Conservation (phyloP, 1,284 basidiomycete species). For the Erythrobasidium hasegawianum region DNA sequence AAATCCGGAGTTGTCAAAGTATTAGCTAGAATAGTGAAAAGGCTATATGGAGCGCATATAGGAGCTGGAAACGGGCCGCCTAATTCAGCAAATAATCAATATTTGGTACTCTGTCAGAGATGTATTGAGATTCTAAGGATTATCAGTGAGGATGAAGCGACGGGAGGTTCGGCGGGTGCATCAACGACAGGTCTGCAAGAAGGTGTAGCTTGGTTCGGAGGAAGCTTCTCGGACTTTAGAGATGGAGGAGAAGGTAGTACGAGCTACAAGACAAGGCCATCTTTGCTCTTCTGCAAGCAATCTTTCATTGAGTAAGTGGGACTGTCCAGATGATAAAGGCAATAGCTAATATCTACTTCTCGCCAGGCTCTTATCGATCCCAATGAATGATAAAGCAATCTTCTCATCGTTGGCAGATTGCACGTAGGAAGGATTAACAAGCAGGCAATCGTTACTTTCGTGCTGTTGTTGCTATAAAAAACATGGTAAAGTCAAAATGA, state of each 20-base stretch:
- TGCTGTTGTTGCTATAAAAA: neutral
- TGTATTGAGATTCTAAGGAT: conserved; percentile 78
- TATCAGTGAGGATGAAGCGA: conserved; percentile 60
- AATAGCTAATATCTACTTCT: too few species aligned
- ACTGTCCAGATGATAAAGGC: too few species aligned
- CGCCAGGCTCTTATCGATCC: conserved; percentile 11
- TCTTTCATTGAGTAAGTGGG: conserved; percentile 33
- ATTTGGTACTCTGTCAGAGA: conserved; percentile 65
- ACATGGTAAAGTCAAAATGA: too few species aligned
- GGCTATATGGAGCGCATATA: conserved; percentile 51
- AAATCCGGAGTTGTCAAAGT: conserved; percentile 50
- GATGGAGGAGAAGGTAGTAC: conserved; percentile 10
- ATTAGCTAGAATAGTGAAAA: conserved; percentile 52
- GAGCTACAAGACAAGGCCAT: conserved; percentile 7
- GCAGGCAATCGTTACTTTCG: neutral
- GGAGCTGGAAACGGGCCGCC: conserved; percentile 56
- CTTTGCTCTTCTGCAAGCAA: conserved; percentile 28
- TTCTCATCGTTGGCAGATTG: conserved; percentile 28
- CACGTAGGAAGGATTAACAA: neutral
- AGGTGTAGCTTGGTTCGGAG: conserved; percentile 30
- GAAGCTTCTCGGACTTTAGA: conserved; percentile 20
- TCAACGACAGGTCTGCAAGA: conserved; percentile 17
- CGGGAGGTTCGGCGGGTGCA: neutral
- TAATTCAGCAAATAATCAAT: conserved; percentile 58
- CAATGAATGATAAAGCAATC: conserved; percentile 17